Conservation (phyloP, 1,284 basidiomycete genomes). For the Cryptococcus depauperatus region DNA sequence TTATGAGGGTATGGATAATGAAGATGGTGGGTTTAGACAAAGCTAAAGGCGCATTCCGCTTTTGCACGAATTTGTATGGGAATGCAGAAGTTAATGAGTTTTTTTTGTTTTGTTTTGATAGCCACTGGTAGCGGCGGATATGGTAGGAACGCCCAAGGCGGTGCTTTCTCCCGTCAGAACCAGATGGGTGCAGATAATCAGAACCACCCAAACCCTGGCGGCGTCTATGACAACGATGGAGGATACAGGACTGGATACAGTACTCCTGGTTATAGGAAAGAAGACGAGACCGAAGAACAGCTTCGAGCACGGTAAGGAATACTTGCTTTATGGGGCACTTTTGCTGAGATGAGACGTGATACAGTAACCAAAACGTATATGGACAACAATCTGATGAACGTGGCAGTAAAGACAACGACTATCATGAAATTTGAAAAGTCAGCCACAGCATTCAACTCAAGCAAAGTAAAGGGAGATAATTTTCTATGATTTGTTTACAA, state of each 20-base stretch:
- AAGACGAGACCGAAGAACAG: constrained; percentile 21
- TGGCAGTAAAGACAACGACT: constrained; percentile 18
- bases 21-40: constrained; percentile 7
- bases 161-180: constrained; percentile 30
- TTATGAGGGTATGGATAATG: constrained; percentile 22
- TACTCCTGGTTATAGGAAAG: constrained; percentile 33
- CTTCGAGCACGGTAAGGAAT: not conserved
- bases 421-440: constrained; percentile 2
- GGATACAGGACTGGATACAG: constrained; percentile 28
- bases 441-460: too few species aligned
- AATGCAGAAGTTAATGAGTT: not conserved
- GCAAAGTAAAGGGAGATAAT: too few species aligned
- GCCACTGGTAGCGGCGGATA: constrained; percentile 33
- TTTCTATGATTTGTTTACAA: too few species aligned
- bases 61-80: constrained; percentile 1
- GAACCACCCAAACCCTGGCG: constrained; percentile 9
- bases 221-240: constrained; percentile 8
- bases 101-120: not conserved
- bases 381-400: constrained; percentile 19
- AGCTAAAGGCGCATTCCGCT: not conserved
- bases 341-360: not conserved
- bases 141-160: constrained; percentile 30
- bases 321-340: not conserved
- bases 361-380: constrained; percentile 11
- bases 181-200: constrained; percentile 22